These are phyloP conservation scores for Trichoderma orchidacearum DNA, from an alignment of 495 filamentous ascomycete species.

Conservation along the genomic window DNA sequence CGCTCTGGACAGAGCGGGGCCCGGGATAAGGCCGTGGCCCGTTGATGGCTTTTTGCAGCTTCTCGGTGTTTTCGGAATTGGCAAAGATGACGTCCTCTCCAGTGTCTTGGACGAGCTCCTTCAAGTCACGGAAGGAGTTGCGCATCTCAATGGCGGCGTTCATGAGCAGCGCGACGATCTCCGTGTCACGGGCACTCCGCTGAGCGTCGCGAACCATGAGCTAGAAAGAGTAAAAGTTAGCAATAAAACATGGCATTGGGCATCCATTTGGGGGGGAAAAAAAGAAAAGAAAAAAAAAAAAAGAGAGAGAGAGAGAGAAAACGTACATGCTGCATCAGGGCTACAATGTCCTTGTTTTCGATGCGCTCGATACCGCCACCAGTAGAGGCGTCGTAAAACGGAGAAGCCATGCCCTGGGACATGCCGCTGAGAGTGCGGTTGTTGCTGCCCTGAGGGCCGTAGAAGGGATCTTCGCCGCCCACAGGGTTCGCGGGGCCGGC, in stretches of 20 bases:
- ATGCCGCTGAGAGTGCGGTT: constrained; percentile 69
- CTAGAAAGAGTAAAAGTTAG: constrained; percentile 29
- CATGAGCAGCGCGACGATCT: constrained; percentile 89
- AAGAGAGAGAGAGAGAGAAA: no score
- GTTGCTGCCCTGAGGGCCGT: constrained; percentile 9
- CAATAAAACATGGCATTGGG: constrained; percentile 7
- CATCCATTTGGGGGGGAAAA: not conserved
- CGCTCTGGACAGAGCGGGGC: constrained; percentile 38
- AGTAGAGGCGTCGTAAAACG: constrained; percentile 81
- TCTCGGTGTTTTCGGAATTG: constrained; percentile 75
- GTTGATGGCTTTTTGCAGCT: constrained; percentile 65
- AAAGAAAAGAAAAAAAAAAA: no score
- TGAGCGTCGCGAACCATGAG: constrained; percentile 94
- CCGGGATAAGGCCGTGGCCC: constrained; percentile 79
- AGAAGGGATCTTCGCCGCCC: constrained; percentile 45
- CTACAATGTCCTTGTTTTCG: constrained; percentile 92
- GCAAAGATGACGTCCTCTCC: constrained; percentile 72
- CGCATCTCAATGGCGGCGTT: constrained; percentile 94
- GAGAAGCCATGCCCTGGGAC: constrained; percentile 79
- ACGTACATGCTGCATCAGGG: constrained; percentile 75
- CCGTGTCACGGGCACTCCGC: constrained; percentile 90
- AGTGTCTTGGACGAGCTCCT: constrained; percentile 75
- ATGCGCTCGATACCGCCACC: constrained; percentile 85
- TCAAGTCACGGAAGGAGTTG: constrained; percentile 93
- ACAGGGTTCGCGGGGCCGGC: constrained; percentile 37